These are phyloP conservation scores for Xylaria bambusicola DNA, from an alignment of 495 filamentous ascomycete genomes.

Conservation along the genomic window DNA sequence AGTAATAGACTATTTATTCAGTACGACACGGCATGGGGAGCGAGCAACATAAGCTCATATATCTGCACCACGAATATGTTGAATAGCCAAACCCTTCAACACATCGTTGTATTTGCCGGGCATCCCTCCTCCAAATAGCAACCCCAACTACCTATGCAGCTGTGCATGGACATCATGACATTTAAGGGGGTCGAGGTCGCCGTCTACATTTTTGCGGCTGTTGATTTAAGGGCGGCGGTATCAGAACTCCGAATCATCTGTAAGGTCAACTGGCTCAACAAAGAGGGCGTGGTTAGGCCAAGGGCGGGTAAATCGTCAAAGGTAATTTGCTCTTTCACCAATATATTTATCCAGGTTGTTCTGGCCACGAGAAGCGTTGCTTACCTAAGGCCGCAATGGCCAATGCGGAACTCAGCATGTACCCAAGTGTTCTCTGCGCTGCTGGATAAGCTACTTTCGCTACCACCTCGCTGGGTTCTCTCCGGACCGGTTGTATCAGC, in stretches of 20 bases:
- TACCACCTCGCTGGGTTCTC: slow-evolving; percentile 8
- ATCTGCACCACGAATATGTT: neutral
- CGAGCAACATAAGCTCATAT: neutral
- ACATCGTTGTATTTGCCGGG: slow-evolving; percentile 5
- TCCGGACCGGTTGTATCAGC: slow-evolving; percentile 1
- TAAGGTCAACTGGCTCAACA: slow-evolving; percentile 10
- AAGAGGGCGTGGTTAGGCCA: slow-evolving; percentile 20
- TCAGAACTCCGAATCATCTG: slow-evolving; percentile 27
- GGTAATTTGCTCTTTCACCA: slow-evolving; percentile 26
- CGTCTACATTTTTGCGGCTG: slow-evolving; percentile 16
- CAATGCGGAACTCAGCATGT: slow-evolving; percentile 2
- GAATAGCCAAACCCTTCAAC: neutral
- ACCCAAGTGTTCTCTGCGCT: neutral
- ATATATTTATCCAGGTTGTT: slow-evolving; percentile 30
- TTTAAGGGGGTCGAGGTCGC: slow-evolving; percentile 10
- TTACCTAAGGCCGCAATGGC: neutral
- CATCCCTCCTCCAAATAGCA: neutral
- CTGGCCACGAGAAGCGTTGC: slow-evolving; percentile 15
- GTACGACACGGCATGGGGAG: neutral
- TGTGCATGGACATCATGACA: too few species aligned
- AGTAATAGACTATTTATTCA: neutral
- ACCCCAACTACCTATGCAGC: too few species aligned
- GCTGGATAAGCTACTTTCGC: slow-evolving; percentile 5
- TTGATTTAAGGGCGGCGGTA: slow-evolving; percentile 25
- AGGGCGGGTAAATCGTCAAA: slow-evolving; percentile 32